Conservation (phyloP, 2,329 filamentous ascomycete species). For the Rutstroemia sp. region DNA sequence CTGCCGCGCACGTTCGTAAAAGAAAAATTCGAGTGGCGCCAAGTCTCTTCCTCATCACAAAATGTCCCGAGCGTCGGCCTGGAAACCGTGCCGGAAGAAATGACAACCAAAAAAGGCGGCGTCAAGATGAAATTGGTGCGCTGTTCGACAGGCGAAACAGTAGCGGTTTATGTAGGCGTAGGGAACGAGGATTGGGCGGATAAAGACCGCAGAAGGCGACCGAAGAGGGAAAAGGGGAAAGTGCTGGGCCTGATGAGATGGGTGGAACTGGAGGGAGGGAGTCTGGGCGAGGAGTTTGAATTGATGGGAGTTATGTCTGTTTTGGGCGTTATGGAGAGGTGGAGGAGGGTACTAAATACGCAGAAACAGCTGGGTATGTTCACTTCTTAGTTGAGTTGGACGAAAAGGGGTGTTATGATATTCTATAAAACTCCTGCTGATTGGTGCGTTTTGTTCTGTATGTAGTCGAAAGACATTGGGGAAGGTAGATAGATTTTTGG, state of each 20-base stretch:
- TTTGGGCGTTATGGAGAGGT: conserved; percentile 21
- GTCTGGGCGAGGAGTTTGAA: conserved; percentile 22
- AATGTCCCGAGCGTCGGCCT: not conserved
- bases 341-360: conserved; percentile 14
- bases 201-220: conserved; percentile 17
- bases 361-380: conserved; percentile 12
- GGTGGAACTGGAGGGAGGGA: conserved; percentile 10
- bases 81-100: conserved; percentile 1
- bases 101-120: conserved; percentile 13
- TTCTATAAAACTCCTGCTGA: too few species aligned
- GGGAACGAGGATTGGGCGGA: conserved; percentile 10
- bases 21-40: conserved; percentile 24
- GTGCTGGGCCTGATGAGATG: conserved; percentile 2
- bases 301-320: conserved; percentile 22
- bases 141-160: conserved; percentile 18
- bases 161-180: conserved; percentile 24
- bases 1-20: conserved; percentile 13
- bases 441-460: too few species aligned
- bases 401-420: not conserved
- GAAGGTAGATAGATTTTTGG: too few species aligned
- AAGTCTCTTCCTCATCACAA: conserved; percentile 3
- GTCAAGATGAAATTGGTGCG: conserved; percentile 22
- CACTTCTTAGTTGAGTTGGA: conserved; percentile 2
- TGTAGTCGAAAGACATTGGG: too few species aligned
- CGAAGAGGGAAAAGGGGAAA: conserved; percentile 8